These are phyloP conservation scores for Lepidium africanum DNA, from an alignment of 345 rosid species.

Conservation along the genomic window DNA sequence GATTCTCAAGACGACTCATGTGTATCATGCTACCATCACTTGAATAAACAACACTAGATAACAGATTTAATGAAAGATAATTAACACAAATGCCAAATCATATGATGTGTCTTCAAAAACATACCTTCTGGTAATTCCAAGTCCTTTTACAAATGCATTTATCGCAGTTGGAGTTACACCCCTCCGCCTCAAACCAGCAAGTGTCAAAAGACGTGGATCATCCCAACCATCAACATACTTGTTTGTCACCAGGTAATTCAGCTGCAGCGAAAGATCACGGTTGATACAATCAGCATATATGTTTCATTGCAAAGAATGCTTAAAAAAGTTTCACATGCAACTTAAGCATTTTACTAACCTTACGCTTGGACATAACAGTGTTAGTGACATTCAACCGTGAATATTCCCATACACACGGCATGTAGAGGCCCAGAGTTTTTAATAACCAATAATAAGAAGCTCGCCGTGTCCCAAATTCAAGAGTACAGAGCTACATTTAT, in stretches of 20 bases:
- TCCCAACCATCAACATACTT: slow-evolving; percentile 96
- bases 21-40: slow-evolving; percentile 80
- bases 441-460: slow-evolving; percentile 91
- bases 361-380: slow-evolving; percentile 91
- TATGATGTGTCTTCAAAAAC: background rate
- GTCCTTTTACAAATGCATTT: slow-evolving; percentile 77
- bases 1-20: slow-evolving; percentile 84
- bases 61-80: background rate
- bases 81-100: background rate
- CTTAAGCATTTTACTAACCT: slow-evolving; percentile 40
- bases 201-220: slow-evolving; percentile 96
- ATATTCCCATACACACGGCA: slow-evolving; percentile 96
- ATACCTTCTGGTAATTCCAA: slow-evolving; percentile 92
- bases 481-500: slow-evolving; percentile 29
- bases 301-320: background rate
- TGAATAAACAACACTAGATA: slow-evolving; percentile 17
- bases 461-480: slow-evolving; percentile 63
- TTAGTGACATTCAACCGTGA: slow-evolving; percentile 80
- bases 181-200: slow-evolving; percentile 82
- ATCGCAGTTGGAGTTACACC: slow-evolving; percentile 79
- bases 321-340: background rate
- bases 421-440: slow-evolving; percentile 65
- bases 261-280: slow-evolving; percentile 33
- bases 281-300: background rate
- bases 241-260: slow-evolving; percentile 68